Percentiles rank a stretch among this genome's conserved stretches.
These are phyloP conservation scores for Xylaria sp. DNA, from an alignment of 2,329 filamentous ascomycete genomes.

Conservation along the genomic window DNA sequence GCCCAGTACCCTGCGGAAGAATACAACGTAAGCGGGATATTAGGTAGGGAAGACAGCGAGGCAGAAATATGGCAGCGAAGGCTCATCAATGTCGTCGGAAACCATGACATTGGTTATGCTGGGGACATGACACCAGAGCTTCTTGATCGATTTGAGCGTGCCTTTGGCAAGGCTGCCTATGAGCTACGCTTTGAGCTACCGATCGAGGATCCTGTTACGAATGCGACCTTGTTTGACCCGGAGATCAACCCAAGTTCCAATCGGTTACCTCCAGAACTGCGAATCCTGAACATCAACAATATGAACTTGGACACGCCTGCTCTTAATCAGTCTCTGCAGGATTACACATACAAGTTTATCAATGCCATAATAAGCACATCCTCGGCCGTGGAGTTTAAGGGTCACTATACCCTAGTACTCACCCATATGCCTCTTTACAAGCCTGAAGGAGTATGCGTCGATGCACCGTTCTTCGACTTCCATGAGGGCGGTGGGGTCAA, in stretches of 20 bases:
- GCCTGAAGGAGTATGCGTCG: conserved; percentile 78
- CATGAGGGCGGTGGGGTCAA: conserved; percentile 74
- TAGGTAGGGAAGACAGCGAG: conserved; percentile 54
- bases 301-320: conserved; percentile 93
- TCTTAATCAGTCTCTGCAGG: conserved; percentile 68
- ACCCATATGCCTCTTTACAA: conserved; percentile 95
- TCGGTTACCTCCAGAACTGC: conserved; percentile 69
- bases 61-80: conserved; percentile 69
- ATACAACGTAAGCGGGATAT: conserved; percentile 56
- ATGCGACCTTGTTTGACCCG: conserved; percentile 50
- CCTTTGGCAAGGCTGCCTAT: conserved; percentile 90
- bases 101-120: conserved; percentile 96
- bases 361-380: conserved; percentile 70
- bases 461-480: conserved; percentile 83
- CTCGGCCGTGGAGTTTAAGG: conserved; percentile 63
- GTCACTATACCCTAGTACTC: conserved; percentile 80
- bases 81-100: conserved; percentile 89
- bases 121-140: conserved; percentile 83
- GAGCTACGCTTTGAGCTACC: conserved; percentile 76
- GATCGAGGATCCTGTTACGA: conserved; percentile 46
- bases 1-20: conserved; percentile 55
- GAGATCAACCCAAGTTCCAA: conserved; percentile 52
- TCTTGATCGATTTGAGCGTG: conserved; percentile 78
- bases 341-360: conserved; percentile 78
- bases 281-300: conserved; percentile 85